These are phyloP conservation scores for Mollisia scopiformis DNA, from an alignment of 2,329 filamentous ascomycete genomes.

Conservation along the genomic window DNA sequence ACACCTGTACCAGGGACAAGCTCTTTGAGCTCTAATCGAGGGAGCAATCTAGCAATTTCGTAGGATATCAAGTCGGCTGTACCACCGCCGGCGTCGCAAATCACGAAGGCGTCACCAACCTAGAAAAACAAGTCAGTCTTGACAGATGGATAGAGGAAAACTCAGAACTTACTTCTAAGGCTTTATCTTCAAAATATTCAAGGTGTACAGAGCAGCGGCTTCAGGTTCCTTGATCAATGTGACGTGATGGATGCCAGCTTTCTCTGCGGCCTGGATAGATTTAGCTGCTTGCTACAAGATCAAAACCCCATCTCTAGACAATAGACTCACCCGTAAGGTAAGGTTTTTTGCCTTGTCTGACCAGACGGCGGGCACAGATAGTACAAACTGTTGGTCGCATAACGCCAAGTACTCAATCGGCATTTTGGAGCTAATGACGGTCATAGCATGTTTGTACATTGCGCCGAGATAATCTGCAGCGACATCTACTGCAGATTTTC, in stretches of 20 bases:
- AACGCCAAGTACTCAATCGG: constrained; percentile 45
- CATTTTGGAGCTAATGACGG: constrained; percentile 46
- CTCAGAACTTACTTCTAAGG: background rate
- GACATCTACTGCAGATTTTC: constrained; percentile 53
- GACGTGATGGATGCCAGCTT: constrained; percentile 8
- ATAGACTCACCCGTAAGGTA: constrained; percentile 46
- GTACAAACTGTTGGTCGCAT: constrained; percentile 54
- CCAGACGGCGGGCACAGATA: constrained; percentile 64
- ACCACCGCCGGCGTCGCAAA: constrained; percentile 56
- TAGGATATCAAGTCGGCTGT: constrained; percentile 77
- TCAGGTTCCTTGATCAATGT: constrained; percentile 16
- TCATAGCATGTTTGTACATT: constrained; percentile 48
- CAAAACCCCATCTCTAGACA: too few relatives aligned
- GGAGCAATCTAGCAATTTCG: constrained; percentile 51
- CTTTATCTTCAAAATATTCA: constrained; percentile 4
- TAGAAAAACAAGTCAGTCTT: constrained; percentile 15
- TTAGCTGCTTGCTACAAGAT: background rate
- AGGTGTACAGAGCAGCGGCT: constrained; percentile 12
- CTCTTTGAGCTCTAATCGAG: constrained; percentile 31
- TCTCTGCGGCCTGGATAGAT: constrained; percentile 7
- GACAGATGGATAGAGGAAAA: background rate
- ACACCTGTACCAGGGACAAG: constrained; percentile 29
- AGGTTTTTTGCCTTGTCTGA: constrained; percentile 55
- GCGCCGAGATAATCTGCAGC: constrained; percentile 37
- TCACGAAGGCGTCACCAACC: constrained; percentile 38